These are phyloP conservation scores for Waitea zeae DNA, from an alignment of 1,284 basidiomycete species.

Conservation along the genomic window DNA sequence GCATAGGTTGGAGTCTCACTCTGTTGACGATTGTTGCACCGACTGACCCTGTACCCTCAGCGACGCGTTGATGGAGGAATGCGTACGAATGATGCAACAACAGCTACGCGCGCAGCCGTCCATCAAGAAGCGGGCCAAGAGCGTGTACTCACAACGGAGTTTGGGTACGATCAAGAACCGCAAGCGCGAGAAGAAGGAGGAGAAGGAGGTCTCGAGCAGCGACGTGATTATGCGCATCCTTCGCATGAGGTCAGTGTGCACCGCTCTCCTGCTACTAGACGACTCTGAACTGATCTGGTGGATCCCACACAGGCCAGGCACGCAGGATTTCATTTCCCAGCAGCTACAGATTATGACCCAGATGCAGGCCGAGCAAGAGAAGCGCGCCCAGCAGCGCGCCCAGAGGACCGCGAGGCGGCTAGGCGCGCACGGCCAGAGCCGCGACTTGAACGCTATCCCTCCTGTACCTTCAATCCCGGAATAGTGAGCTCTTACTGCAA, in stretches of 20 bases:
- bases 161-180: slow-evolving; percentile 92
- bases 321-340: slow-evolving; percentile 79
- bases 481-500: no score
- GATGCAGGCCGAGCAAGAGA: slow-evolving; percentile 57
- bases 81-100: slow-evolving; percentile 83
- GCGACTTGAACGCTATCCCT: no score
- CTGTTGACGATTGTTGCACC: slow-evolving; percentile 3
- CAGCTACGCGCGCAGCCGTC: slow-evolving; percentile 56
- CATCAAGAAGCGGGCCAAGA: slow-evolving; percentile 81
- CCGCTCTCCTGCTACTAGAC: slow-evolving; percentile 1
- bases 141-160: slow-evolving; percentile 79
- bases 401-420: slow-evolving; percentile 10
- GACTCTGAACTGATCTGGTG: background rate
- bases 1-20: slow-evolving; percentile 53
- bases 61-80: slow-evolving; percentile 90
- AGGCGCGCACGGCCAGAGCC: no score
- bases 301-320: slow-evolving; percentile 43
- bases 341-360: slow-evolving; percentile 65
- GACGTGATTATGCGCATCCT: slow-evolving; percentile 88
- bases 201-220: slow-evolving; percentile 39
- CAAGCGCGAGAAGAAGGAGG: slow-evolving; percentile 82
- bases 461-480: no score
- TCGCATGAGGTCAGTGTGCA: slow-evolving; percentile 63
- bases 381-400: slow-evolving; percentile 37
- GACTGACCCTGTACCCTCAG: slow-evolving; percentile 29